phyloP scores from a whole-genome alignment of 2,329 filamentous ascomycete species.

The Claviceps capensis region DNA sequence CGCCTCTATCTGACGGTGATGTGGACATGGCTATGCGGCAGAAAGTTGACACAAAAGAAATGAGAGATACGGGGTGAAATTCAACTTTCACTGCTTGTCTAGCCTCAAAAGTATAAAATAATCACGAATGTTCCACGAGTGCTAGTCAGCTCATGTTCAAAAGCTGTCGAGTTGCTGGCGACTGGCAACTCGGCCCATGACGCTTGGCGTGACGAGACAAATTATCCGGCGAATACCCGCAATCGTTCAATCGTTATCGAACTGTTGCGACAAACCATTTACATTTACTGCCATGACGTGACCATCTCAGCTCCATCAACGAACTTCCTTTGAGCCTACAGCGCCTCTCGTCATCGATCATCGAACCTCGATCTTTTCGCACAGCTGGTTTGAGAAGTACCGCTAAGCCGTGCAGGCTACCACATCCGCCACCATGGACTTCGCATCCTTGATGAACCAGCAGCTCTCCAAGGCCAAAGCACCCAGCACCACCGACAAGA shows the following conservation, averaged over 20 bases:
- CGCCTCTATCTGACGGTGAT: slow-evolving; percentile 25
- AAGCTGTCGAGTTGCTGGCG: not conserved
- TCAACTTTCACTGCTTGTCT: not conserved
- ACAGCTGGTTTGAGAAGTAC: too few species aligned
- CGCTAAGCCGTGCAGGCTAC: not conserved
- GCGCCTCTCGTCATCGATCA: too few species aligned
- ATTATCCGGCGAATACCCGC: slow-evolving; percentile 15
- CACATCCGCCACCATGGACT: slow-evolving; percentile 56
- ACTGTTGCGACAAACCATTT: not conserved
- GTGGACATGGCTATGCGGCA: slow-evolving; percentile 7
- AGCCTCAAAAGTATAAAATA: not conserved
- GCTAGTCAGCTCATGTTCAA: not conserved
- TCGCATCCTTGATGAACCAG: slow-evolving; percentile 82
- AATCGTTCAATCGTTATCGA: slow-evolving; percentile 12
- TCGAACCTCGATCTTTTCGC: too few species aligned
- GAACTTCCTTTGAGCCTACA: too few species aligned
- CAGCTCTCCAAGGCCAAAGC: slow-evolving; percentile 76
- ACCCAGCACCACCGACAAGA: slow-evolving; percentile 37
- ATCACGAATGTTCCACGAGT: not conserved
- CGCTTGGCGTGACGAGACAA: not conserved
- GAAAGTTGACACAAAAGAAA: not conserved
- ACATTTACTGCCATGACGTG: not conserved
- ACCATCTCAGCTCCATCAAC: too few species aligned
- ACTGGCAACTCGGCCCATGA: not conserved
- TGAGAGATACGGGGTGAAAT: too few species aligned